Percentiles rank a stretch among this genome's conserved stretches.
phyloP scores from a whole-genome alignment of 1,284 basidiomycete genomes.

The Cryptococcus amylolentus region DNA sequence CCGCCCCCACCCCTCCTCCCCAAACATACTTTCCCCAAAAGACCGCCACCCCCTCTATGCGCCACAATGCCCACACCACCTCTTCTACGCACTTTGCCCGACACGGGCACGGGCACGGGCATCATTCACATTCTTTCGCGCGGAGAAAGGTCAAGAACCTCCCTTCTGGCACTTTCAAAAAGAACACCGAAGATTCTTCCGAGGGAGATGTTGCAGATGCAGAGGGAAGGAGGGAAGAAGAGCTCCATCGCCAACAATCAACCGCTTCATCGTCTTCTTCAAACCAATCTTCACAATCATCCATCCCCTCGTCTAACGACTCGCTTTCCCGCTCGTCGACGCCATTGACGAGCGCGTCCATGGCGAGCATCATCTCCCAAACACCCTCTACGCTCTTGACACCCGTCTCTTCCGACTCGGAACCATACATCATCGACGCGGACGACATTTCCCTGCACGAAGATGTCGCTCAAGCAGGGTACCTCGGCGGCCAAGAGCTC shows the following conservation, averaged over 20 bases:
- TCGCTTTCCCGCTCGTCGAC: background rate
- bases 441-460: background rate
- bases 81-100: slow-evolving; percentile 10
- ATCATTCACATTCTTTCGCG: background rate
- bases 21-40: slow-evolving; percentile 40
- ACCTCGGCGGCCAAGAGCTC: no score
- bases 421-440: background rate
- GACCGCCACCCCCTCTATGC: slow-evolving; percentile 34
- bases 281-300: slow-evolving; percentile 8
- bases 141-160: slow-evolving; percentile 11
- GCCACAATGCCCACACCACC: slow-evolving; percentile 22
- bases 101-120: slow-evolving; percentile 7
- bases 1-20: slow-evolving; percentile 40
- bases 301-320: slow-evolving; percentile 2
- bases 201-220: background rate
- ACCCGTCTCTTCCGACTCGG: slow-evolving; percentile 5
- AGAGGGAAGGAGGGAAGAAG: no score
- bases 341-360: background rate
- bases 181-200: background rate
- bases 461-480: background rate
- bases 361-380: slow-evolving; percentile 7
- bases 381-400: slow-evolving; percentile 9
- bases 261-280: slow-evolving; percentile 5
- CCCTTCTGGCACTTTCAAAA: background rate
- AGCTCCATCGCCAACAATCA: background rate